These are phyloP conservation scores for Hypoxylon trugodes DNA, from an alignment of 495 filamentous ascomycete genomes.

Conservation along the genomic window DNA sequence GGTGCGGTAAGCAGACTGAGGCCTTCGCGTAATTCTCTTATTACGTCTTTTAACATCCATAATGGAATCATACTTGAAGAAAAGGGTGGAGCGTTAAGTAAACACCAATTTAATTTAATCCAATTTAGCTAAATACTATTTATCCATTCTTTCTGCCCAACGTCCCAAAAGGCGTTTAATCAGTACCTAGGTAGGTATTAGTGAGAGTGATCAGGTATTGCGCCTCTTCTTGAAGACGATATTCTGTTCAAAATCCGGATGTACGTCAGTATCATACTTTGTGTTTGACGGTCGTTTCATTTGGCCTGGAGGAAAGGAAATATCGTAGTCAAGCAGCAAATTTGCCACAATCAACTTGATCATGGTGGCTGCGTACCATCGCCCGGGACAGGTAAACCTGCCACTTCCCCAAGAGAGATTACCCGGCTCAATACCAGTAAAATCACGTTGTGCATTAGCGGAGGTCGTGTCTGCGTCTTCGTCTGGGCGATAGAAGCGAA, in stretches of 20 bases:
- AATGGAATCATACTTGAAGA: neutral
- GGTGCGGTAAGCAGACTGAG: constrained; percentile 47
- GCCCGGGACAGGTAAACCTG: neutral
- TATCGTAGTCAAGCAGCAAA: neutral
- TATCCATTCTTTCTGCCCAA: neutral
- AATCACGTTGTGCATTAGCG: neutral
- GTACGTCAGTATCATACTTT: neutral
- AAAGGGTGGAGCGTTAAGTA: neutral
- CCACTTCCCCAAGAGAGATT: neutral
- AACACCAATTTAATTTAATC: neutral
- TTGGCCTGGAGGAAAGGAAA: neutral
- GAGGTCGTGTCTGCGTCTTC: neutral
- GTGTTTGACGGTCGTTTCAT: neutral
- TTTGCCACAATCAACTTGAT: neutral
- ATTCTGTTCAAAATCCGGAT: neutral
- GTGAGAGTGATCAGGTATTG: neutral
- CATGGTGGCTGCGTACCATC: neutral
- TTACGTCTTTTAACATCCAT: neutral
- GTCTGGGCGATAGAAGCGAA: neutral
- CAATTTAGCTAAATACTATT: neutral
- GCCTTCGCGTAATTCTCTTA: neutral
- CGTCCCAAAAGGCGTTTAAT: neutral
- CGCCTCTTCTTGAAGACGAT: neutral
- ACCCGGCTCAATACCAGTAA: neutral
- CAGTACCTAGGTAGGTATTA: neutral